These are phyloP conservation scores for Alternaria tenuissima DNA, from an alignment of 2,329 filamentous ascomycete genomes.

Conservation along the genomic window DNA sequence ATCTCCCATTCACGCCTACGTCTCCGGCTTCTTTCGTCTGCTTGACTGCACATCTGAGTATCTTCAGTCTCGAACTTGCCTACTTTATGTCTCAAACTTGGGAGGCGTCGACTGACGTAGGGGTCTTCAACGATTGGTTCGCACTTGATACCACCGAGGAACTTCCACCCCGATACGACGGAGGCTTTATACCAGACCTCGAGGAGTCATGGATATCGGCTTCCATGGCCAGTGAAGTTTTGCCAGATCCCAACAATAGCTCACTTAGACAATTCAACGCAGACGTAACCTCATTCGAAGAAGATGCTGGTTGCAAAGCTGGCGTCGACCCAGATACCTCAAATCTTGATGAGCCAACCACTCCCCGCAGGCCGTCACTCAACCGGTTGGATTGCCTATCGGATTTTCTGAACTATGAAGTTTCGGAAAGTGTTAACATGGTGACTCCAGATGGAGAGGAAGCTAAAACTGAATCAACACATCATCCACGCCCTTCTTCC, in stretches of 20 bases:
- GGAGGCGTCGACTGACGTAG: background rate
- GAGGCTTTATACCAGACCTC: background rate
- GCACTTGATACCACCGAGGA: background rate
- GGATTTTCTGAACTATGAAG: no score
- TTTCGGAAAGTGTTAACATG: fast-evolving
- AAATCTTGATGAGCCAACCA: fast-evolving
- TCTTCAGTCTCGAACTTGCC: background rate
- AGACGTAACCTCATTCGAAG: no score
- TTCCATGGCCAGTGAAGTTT: no score
- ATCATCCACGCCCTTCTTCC: no score
- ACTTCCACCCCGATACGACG: background rate
- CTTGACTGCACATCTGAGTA: no score
- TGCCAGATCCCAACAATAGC: no score
- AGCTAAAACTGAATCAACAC: no score
- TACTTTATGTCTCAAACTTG: background rate
- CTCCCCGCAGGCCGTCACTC: fast-evolving
- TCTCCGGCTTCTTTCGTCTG: no score
- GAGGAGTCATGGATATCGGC: background rate
- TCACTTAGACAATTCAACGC: no score
- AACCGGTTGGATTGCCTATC: no score
- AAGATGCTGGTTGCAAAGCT: fast-evolving
- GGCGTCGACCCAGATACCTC: fast-evolving
- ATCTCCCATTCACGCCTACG: no score
- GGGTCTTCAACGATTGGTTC: background rate
- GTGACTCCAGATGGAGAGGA: no score